Conservation (phyloP, 352 stramenopile genomes). For the Pythium vanterpoolii region DNA sequence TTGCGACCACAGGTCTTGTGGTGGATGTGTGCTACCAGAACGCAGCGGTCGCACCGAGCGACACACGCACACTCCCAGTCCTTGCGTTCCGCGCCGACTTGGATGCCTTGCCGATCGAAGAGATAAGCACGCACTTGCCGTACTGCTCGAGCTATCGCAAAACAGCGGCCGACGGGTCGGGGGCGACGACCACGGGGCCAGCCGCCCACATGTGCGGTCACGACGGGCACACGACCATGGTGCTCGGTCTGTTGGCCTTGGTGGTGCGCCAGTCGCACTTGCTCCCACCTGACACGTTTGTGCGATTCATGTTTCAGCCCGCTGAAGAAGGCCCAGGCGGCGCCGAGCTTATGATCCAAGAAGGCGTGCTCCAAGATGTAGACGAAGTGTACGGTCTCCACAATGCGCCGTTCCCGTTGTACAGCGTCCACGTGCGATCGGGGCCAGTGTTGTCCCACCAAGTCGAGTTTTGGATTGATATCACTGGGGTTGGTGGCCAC, state of each 20-base stretch:
- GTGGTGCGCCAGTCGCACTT: conserved; percentile 67
- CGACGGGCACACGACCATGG: conserved; percentile 94
- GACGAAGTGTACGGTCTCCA: conserved; percentile 93
- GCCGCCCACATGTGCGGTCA: conserved; percentile 93
- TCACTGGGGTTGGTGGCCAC: conserved; percentile 92
- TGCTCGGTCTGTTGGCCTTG: conserved; percentile 86
- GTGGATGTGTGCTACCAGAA: conserved; percentile 87
- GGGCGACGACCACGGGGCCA: conserved; percentile 26
- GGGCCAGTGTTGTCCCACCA: conserved; percentile 91
- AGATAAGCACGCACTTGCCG: conserved; percentile 72
- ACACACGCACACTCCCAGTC: conserved; percentile 71
- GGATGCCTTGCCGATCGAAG: conserved; percentile 93
- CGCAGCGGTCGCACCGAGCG: conserved; percentile 34
- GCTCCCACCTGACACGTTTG: conserved; percentile 65
- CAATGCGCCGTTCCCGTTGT: conserved; percentile 86
- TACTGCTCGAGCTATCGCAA: conserved; percentile 77
- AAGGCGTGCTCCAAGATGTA: conserved; percentile 85
- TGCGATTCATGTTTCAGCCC: conserved; percentile 95
- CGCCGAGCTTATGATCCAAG: conserved; percentile 91
- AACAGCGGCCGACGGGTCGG: conserved; percentile 25
- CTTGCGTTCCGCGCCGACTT: conserved; percentile 95
- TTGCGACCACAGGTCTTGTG: conserved; percentile 88
- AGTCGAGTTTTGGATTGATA: conserved; percentile 91
- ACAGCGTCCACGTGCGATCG: conserved; percentile 82
- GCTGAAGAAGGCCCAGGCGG: conserved; percentile 92